Conservation (phyloP, 306 rosid species). For the Prunus kanzakura region DNA sequence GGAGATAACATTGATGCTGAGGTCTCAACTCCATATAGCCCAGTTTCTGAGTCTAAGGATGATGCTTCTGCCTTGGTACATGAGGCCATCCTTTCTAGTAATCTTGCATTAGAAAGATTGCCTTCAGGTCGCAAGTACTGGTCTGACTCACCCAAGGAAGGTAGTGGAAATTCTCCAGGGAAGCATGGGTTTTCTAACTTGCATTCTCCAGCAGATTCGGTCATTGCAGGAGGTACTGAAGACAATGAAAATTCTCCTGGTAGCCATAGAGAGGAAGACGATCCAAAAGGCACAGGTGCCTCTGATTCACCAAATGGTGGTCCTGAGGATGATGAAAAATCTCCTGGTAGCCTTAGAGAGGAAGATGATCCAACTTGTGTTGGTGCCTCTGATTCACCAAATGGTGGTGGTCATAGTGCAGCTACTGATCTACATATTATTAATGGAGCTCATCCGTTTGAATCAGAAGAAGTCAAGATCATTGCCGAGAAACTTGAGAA, state of each 20-base stretch:
- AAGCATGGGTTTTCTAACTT: slow-evolving; percentile 43
- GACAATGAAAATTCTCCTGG: slow-evolving; percentile 21
- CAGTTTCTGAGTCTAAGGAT: slow-evolving; percentile 36
- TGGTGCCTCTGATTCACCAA: slow-evolving; percentile 19
- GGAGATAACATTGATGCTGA: slow-evolving; percentile 30
- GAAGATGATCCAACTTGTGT: slow-evolving; percentile 20
- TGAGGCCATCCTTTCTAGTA: slow-evolving; percentile 29
- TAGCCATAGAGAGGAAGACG: slow-evolving; percentile 6
- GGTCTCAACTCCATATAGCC: slow-evolving; percentile 25
- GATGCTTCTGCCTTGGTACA: slow-evolving; percentile 36
- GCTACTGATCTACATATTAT: slow-evolving; percentile 21
- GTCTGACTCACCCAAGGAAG: slow-evolving; percentile 78
- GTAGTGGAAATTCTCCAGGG: slow-evolving; percentile 53
- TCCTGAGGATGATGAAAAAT: not conserved
- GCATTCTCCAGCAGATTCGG: slow-evolving; percentile 24
- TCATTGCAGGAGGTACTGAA: slow-evolving; percentile 14
- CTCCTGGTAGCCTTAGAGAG: slow-evolving; percentile 10
- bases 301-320: slow-evolving; percentile 25
- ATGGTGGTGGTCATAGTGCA: slow-evolving; percentile 19
- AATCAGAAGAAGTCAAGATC: slow-evolving; percentile 29
- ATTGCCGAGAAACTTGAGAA: slow-evolving; percentile 42
- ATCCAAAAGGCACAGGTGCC: slow-evolving; percentile 17
- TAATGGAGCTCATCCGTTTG: slow-evolving; percentile 24
- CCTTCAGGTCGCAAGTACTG: slow-evolving; percentile 95
- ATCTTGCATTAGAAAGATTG: slow-evolving; percentile 66